phyloP scores from a whole-genome alignment of 1,139 yeast genomes.

The Petasospora fabianii region DNA sequence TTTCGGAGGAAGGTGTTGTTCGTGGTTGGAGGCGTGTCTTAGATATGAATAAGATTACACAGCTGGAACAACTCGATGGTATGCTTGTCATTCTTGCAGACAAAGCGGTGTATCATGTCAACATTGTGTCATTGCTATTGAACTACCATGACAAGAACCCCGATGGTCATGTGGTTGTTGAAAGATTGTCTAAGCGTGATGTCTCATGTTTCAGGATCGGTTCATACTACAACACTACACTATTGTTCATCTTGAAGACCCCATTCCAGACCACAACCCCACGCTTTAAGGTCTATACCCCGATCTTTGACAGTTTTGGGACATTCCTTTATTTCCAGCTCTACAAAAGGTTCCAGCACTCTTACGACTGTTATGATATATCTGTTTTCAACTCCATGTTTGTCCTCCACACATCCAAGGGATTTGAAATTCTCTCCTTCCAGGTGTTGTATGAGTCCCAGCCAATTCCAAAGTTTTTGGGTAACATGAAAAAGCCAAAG shows the following conservation, averaged over 20 bases:
- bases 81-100: conserved; percentile 58
- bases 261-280: conserved; percentile 26
- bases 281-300: conserved; percentile 46
- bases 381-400: conserved; percentile 58
- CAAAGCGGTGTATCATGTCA: conserved; percentile 57
- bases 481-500: conserved; percentile 28
- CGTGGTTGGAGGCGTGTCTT: conserved; percentile 59
- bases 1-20: conserved; percentile 32
- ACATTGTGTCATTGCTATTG: conserved; percentile 37
- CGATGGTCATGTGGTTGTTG: conserved; percentile 29
- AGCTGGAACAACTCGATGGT: conserved; percentile 58
- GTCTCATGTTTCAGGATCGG: conserved; percentile 61
- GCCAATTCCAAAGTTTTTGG: conserved; percentile 44
- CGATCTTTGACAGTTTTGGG: conserved; percentile 45
- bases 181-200: conserved; percentile 33
- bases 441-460: conserved; percentile 54
- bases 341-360: conserved; percentile 45
- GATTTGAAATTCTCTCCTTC: conserved; percentile 64
- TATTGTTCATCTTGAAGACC: conserved; percentile 29
- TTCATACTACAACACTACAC: conserved; percentile 52
- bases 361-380: conserved; percentile 52
- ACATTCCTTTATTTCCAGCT: conserved; percentile 51
- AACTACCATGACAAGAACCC: conserved; percentile 27
- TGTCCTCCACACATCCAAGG: conserved; percentile 65
- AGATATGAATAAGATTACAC: conserved; percentile 51